Percentiles rank a stretch among this genome's conserved stretches.
Evolutionary conservation across 176 grass and related monocot genomes (phyloP).

Genomic region (Bromus sterilis): DNA sequence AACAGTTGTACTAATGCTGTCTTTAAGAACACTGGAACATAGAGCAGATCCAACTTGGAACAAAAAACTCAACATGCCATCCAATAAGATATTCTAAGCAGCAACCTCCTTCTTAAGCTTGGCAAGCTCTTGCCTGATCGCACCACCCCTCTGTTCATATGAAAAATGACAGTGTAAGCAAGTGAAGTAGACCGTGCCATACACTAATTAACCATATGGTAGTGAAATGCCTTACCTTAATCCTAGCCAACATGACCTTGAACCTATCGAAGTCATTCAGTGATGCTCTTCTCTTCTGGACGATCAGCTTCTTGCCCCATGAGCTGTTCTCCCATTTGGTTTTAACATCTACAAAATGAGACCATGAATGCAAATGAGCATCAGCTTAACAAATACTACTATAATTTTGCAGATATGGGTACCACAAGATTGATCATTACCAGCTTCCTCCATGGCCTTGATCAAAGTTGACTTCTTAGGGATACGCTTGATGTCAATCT

Average conservation of each 20-base stretch:
- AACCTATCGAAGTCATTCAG: conserved; percentile 95
- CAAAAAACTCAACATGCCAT: conserved; percentile 32
- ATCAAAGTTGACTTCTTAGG: conserved; percentile 46
- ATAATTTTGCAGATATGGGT: background rate
- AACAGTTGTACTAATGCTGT: conserved; percentile 27
- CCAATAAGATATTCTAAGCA: conserved; percentile 21
- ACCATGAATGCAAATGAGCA: background rate
- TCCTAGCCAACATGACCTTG: conserved; percentile 88
- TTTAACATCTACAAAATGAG: conserved; percentile 57
- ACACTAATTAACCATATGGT: background rate
- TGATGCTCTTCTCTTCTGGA: conserved; percentile 88
- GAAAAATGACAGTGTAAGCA: background rate
- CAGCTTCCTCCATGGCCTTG: conserved; percentile 47
- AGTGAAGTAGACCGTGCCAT: background rate
- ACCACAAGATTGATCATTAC: conserved; percentile 29
- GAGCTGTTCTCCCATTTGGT: conserved; percentile 94
- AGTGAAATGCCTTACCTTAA: conserved; percentile 48
- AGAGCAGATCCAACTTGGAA: conserved; percentile 15
- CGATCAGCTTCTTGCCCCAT: conserved; percentile 94
- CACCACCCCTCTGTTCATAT: conserved; percentile 67
- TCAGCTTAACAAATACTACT: background rate
- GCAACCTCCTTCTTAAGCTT: conserved; percentile 73
- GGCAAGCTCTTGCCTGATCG: conserved; percentile 69
- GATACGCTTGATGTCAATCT: conserved; percentile 52
- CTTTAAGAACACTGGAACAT: conserved; percentile 14